Evolutionary conservation across 2,329 filamentous ascomycete species (phyloP).

Genomic region (Sporothrix mexicana): DNA sequence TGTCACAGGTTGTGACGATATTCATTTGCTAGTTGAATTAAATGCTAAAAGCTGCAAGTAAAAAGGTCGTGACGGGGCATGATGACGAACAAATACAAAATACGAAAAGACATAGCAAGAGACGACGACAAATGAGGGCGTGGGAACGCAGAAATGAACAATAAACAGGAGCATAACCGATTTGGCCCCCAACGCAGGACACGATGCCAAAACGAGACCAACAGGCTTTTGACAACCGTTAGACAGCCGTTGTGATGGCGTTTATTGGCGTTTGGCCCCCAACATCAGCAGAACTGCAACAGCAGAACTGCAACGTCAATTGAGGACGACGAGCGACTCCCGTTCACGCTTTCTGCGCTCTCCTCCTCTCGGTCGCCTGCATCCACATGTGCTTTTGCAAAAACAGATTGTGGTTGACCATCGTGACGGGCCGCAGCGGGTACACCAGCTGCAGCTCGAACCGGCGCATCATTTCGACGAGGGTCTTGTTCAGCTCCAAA

Average conservation of each 20-base stretch:
- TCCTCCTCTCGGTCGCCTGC: conserved; percentile 35
- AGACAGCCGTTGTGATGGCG: not conserved
- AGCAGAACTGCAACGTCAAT: not conserved
- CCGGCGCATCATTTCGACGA: conserved; percentile 37
- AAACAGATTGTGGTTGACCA: conserved; percentile 42
- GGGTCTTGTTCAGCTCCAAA: conserved; percentile 50
- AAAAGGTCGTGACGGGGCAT: conserved; percentile 1
- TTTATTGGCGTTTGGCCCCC: not conserved
- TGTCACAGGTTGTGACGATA: too few species aligned
- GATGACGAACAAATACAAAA: conserved; percentile 8
- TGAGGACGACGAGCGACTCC: not conserved
- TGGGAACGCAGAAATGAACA: not conserved
- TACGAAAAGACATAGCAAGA: not conserved
- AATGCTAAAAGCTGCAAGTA: not conserved
- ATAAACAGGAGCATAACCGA: not conserved
- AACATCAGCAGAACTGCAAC: not conserved
- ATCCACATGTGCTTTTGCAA: conserved; percentile 44
- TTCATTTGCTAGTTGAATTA: too few species aligned
- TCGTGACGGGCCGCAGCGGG: conserved; percentile 38
- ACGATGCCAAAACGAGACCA: not conserved
- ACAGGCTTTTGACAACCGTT: not conserved
- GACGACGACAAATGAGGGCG: not conserved
- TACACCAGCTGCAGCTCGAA: conserved; percentile 44
- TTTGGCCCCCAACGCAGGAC: not conserved
- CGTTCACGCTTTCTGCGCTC: not conserved